Conservation (phyloP, 352 stramenopile species). For the Phytophthora fragariae region DNA sequence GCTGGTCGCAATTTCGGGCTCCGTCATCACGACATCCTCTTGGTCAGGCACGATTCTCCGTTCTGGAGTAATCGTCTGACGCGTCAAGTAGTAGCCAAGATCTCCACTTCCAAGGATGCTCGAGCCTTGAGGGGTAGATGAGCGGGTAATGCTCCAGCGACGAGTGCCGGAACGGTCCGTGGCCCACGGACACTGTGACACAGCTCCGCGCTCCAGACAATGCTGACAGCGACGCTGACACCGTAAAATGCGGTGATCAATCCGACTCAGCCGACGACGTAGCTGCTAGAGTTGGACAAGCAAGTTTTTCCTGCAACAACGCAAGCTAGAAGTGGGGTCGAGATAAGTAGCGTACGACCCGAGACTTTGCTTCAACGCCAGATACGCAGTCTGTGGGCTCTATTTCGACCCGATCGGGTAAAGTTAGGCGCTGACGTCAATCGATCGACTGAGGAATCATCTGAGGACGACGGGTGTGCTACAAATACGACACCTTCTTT, state of each 20-base stretch:
- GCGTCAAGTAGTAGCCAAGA: too few species aligned
- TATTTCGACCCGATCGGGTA: not conserved
- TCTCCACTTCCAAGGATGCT: too few species aligned
- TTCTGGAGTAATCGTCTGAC: too few species aligned
- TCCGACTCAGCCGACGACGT: not conserved
- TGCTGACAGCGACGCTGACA: not conserved
- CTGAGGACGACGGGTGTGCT: not conserved
- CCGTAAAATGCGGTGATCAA: not conserved
- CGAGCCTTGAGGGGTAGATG: not conserved
- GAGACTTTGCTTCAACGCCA: too few species aligned
- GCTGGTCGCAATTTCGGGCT: too few species aligned
- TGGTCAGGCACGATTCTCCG: too few species aligned
- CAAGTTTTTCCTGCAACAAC: not conserved
- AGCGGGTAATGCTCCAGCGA: not conserved
- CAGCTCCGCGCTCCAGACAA: not conserved
- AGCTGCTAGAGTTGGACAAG: too few species aligned
- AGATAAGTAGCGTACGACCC: not conserved
- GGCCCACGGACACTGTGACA: not conserved
- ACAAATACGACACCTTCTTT: not conserved
- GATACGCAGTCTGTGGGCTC: not conserved
- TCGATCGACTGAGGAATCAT: not conserved
- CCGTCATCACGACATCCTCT: too few species aligned
- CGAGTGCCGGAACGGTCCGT: too few species aligned
- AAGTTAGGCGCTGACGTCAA: not conserved
- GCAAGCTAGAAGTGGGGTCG: not conserved